Conservation (phyloP, 163 green algal species). For the Scenedesmus sp. region DNA sequence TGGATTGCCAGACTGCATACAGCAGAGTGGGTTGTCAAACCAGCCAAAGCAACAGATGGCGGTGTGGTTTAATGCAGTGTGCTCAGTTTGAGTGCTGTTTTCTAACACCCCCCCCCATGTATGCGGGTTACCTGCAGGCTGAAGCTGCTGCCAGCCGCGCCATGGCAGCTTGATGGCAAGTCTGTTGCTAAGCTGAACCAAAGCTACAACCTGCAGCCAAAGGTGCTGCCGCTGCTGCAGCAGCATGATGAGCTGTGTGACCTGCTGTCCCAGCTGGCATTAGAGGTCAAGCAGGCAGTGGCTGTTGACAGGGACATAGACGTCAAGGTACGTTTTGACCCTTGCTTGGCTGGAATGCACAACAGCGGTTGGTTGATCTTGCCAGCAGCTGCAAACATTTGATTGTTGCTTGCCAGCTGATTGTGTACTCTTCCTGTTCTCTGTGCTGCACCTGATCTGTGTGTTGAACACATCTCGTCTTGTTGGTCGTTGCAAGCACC, state of each 20-base stretch:
- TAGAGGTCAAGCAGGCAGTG: slow-evolving; percentile 51
- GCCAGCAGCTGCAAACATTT: too few species aligned
- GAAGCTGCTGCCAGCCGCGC: slow-evolving; percentile 35
- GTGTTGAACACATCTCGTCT: too few species aligned
- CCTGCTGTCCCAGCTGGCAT: slow-evolving; percentile 51
- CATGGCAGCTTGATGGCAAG: slow-evolving; percentile 6
- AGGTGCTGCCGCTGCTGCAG: slow-evolving; percentile 43
- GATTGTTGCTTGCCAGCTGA: too few species aligned
- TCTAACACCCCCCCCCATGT: too few species aligned
- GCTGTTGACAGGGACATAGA: slow-evolving; percentile 43
- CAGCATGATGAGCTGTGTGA: slow-evolving; percentile 51
- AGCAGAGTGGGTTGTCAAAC: too few species aligned
- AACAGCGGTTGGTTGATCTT: neutral
- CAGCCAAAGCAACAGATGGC: neutral
- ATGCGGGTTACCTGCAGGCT: slow-evolving; percentile 36
- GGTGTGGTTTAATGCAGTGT: neutral
- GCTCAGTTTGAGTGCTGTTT: neutral
- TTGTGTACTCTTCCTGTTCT: neutral
- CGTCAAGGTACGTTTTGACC: neutral
- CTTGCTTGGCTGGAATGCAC: too few species aligned
- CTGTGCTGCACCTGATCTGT: neutral
- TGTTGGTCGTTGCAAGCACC: too few species aligned
- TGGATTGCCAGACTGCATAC: neutral
- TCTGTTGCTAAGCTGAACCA: slow-evolving; percentile 32
- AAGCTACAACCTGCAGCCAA: slow-evolving; percentile 27